phyloP scores from a whole-genome alignment of 192 early-diverging fungal genomes.

The Jimgerdemannia lactiflua region DNA sequence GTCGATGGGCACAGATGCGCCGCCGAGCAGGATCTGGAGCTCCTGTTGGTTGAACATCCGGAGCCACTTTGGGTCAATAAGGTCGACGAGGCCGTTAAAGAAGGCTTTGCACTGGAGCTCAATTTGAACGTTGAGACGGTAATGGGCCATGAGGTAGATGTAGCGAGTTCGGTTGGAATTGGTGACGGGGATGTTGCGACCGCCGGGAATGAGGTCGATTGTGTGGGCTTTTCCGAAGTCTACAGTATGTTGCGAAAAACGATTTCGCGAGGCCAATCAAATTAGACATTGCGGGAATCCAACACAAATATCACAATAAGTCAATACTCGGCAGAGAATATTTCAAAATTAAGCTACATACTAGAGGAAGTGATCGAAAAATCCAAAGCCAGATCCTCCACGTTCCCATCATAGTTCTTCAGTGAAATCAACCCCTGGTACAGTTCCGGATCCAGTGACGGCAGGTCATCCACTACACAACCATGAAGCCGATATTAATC shows the following conservation, averaged over 20 bases:
- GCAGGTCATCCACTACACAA: constrained; percentile 71
- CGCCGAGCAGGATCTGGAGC: constrained; percentile 86
- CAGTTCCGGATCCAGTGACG: constrained; percentile 74
- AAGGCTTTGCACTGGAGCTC: constrained; percentile 78
- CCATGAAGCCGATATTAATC: not conserved
- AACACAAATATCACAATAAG: not conserved
- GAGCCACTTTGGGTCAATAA: constrained; percentile 87
- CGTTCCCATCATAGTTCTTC: constrained; percentile 70
- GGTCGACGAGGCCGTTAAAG: constrained; percentile 75
- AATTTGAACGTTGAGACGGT: constrained; percentile 83
- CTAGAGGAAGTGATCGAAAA: constrained; percentile 66
- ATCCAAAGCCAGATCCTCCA: constrained; percentile 69
- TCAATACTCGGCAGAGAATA: not conserved
- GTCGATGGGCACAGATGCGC: constrained; percentile 73
- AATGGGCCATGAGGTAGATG: constrained; percentile 85
- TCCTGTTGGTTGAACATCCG: constrained; percentile 92
- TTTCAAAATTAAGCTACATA: constrained; percentile 15
- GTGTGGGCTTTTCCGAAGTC: constrained; percentile 38
- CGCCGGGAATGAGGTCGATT: constrained; percentile 77
- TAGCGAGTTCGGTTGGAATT: constrained; percentile 84
- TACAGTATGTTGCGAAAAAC: constrained; percentile 6
- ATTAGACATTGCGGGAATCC: not conserved
- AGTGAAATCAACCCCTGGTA: constrained; percentile 71
- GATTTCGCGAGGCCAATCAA: not conserved
- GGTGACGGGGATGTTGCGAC: constrained; percentile 77